Base-by-base conservation (phyloP, 2,329 filamentous ascomycete genomes). In the Aspergillus neotritici region DNA sequence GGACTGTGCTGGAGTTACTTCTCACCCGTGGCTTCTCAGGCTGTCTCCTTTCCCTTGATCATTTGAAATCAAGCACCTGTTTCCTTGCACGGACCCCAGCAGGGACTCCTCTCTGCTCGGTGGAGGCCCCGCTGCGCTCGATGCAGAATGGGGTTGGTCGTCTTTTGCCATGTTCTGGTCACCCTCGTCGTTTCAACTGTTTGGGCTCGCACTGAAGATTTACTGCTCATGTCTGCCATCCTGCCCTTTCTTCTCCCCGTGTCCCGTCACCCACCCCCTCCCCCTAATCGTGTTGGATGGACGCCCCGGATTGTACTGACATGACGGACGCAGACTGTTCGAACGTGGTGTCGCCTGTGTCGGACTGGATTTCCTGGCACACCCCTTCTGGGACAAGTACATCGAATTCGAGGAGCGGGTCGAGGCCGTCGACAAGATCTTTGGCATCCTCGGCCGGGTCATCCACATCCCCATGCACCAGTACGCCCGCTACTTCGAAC, bases 311-410 rank as follows among this genome's bases (percentile, higher is more conserved):
- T n/a, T 44, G 51, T 61, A 58, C 74, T 78, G 53, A 74, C 65
- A 50, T 56, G 1, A 41, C 30, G 36, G 12, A 9, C 14, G 43
- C 56, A 98, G 93, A 55, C 78, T 97, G 7, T 97, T 97, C 62
- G 91, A 98, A 65, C 86, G 93, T 53, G 93, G 86, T 50, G 86
- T 88, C 21, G 78, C 78, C 25, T 84, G 80, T 57, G 89, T 95
- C 32, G 93, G 93, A 12, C 77, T 97, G 13, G 93, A 98, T 68
- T 98, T 95, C 62, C 76, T 95, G 25, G 85, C 90, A 2, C 89
- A 96, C 63, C 89, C 89, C 1, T 96, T 98, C 71, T 98, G 93
- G 93, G 93, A 98, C 67, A 97, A 95, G 69, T 98, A 95, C 61
- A 81, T 98, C 51, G 93, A 97, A 63, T 97, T 94, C 59, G 93